Evolutionary conservation across 2,329 filamentous ascomycete genomes (phyloP).

Genomic region (Neofusicoccum laricinum): DNA sequence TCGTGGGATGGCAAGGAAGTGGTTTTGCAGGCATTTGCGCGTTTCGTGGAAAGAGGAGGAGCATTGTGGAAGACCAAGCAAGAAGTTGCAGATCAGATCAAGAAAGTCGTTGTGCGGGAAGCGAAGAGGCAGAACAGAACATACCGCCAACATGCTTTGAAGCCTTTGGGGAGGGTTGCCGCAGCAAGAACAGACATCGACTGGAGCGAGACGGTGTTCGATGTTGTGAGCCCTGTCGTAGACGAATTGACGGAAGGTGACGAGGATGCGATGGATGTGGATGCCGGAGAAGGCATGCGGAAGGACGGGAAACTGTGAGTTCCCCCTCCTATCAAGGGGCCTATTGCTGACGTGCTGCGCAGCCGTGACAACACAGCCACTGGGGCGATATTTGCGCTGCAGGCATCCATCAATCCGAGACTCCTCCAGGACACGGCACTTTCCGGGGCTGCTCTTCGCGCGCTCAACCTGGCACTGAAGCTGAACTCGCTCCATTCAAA

Average conservation of each 20-base stretch:
- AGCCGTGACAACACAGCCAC: constrained; percentile 27
- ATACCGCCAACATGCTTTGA: constrained; percentile 75
- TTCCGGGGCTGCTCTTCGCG: constrained; percentile 18
- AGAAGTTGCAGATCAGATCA: constrained; percentile 62
- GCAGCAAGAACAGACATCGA: constrained; percentile 66
- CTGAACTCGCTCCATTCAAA: constrained; percentile 25
- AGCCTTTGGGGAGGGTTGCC: constrained; percentile 70
- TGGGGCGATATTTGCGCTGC: constrained; percentile 23
- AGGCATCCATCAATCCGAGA: constrained; percentile 22
- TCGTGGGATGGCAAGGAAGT: constrained; percentile 91
- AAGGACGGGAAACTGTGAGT: constrained; percentile 26
- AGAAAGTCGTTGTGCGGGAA: constrained; percentile 74
- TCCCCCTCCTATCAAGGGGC: neutral
- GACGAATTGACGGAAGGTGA: constrained; percentile 27
- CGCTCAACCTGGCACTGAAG: constrained; percentile 21
- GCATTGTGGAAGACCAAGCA: constrained; percentile 56
- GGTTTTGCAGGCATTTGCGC: constrained; percentile 74
- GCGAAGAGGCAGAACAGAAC: constrained; percentile 86
- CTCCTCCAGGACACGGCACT: constrained; percentile 18
- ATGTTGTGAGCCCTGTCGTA: constrained; percentile 58
- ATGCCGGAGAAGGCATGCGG: constrained; percentile 26
- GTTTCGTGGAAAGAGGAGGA: constrained; percentile 67
- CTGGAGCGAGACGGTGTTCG: constrained; percentile 64
- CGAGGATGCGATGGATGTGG: constrained; percentile 31
- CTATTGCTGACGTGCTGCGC: constrained; percentile 5